A percentile compares a stretch with the other conserved stretches of the same genome.
phyloP scores from a whole-genome alignment of 2,329 filamentous ascomycete species.

The Aspergillus oerlinghausenensis region DNA sequence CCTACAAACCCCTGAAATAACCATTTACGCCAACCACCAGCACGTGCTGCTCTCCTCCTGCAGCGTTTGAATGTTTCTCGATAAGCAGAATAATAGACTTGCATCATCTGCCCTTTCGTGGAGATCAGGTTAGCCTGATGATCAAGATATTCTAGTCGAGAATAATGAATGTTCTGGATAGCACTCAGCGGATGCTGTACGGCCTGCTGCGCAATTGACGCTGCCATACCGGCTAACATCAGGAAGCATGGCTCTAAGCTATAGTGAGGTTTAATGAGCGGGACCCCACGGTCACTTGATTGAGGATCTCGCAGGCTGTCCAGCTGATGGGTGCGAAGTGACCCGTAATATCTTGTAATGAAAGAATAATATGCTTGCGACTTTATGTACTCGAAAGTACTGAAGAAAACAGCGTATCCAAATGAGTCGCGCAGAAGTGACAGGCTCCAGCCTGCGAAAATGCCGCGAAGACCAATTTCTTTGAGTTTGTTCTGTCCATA shows the following conservation, averaged over 20 bases:
- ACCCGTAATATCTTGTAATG: slow-evolving; percentile 55
- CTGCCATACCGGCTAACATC: slow-evolving; percentile 55
- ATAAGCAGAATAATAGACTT: slow-evolving; percentile 57
- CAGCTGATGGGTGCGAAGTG: slow-evolving; percentile 24
- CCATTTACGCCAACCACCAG: slow-evolving; percentile 53
- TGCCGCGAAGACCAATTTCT: slow-evolving; percentile 56
- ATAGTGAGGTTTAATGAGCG: slow-evolving; percentile 58
- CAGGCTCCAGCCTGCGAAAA: slow-evolving; percentile 60
- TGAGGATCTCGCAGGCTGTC: slow-evolving; percentile 24
- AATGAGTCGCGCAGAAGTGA: slow-evolving; percentile 58
- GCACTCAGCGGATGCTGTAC: slow-evolving; percentile 56
- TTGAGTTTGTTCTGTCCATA: slow-evolving; percentile 55
- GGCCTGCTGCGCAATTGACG: slow-evolving; percentile 54
- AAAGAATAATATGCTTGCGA: slow-evolving; percentile 59
- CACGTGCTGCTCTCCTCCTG: slow-evolving; percentile 45
- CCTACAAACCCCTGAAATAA: slow-evolving; percentile 55
- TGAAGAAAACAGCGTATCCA: slow-evolving; percentile 60
- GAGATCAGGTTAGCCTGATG: slow-evolving; percentile 45
- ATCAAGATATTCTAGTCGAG: slow-evolving; percentile 57
- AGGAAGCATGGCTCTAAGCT: slow-evolving; percentile 59
- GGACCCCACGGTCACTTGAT: slow-evolving; percentile 30
- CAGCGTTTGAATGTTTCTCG: slow-evolving; percentile 56
- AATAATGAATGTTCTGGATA: slow-evolving; percentile 58
- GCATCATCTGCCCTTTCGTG: slow-evolving; percentile 42
- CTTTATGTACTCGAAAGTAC: slow-evolving; percentile 60